phyloP scores from a whole-genome alignment of 1,284 basidiomycete species.

The Apiotrichum sp. region DNA sequence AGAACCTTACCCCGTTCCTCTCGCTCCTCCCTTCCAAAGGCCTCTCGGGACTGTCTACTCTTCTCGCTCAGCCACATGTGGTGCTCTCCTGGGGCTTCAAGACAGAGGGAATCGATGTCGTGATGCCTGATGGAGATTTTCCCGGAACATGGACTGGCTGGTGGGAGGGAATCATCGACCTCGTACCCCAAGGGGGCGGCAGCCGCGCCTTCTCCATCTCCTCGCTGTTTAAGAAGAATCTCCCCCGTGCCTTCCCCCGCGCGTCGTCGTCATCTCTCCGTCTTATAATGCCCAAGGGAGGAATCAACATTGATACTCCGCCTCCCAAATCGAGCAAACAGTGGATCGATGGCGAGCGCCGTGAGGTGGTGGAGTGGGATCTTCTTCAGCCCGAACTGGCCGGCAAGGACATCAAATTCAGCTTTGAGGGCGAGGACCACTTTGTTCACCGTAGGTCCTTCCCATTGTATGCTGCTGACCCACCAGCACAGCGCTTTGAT shows the following conservation, averaged over 20 bases:
- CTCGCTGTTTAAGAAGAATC: slow-evolving; percentile 63
- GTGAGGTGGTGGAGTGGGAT: slow-evolving; percentile 34
- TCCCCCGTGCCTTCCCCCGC: slow-evolving; percentile 56
- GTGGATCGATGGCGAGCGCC: slow-evolving; percentile 33
- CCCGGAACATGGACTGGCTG: slow-evolving; percentile 57
- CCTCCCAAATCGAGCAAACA: background rate
- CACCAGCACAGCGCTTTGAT: slow-evolving; percentile 21
- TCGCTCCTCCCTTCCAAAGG: slow-evolving; percentile 91
- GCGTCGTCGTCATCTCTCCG: slow-evolving; percentile 51
- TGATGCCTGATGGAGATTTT: slow-evolving; percentile 29
- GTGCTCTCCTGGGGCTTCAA: slow-evolving; percentile 82
- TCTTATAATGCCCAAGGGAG: slow-evolving; percentile 25
- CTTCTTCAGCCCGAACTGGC: slow-evolving; percentile 14
- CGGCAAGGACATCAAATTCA: slow-evolving; percentile 35
- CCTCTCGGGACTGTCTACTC: slow-evolving; percentile 74
- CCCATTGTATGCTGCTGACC: background rate
- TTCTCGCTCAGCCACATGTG: slow-evolving; percentile 77
- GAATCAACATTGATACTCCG: slow-evolving; percentile 7
- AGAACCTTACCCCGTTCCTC: slow-evolving; percentile 92
- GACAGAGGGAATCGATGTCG: slow-evolving; percentile 41
- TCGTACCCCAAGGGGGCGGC: slow-evolving; percentile 54
- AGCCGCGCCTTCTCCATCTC: slow-evolving; percentile 70
- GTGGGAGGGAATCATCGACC: slow-evolving; percentile 77
- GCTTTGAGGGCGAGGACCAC: slow-evolving; percentile 45
- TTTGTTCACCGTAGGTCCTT: slow-evolving; percentile 45